A percentile compares a stretch with the other conserved stretches of the same genome.
Conservation (phyloP, 2,329 filamentous ascomycete species). For the Aspergillus cejpii region DNA sequence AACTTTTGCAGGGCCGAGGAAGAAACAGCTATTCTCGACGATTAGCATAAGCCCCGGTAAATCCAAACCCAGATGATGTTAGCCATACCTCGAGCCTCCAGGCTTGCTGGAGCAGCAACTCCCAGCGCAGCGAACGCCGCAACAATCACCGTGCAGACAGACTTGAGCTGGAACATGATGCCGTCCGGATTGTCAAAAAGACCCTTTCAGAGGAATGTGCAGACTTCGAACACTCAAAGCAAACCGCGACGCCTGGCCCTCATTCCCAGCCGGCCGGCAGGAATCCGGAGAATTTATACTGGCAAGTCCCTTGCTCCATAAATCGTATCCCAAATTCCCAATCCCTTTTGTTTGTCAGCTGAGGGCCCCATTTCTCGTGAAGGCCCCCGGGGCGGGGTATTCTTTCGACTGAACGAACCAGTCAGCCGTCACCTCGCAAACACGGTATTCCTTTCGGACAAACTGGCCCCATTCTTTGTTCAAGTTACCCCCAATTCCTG, state of each 20-base stretch:
- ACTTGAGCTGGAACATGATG: background rate
- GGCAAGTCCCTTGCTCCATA: background rate
- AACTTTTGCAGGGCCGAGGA: slow-evolving; percentile 38
- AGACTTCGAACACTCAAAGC: background rate
- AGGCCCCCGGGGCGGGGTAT: background rate
- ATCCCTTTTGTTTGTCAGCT: background rate
- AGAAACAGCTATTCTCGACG: slow-evolving; percentile 31
- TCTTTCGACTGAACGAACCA: too few species aligned
- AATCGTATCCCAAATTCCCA: background rate
- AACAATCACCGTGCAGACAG: slow-evolving; percentile 5
- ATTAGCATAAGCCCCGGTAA: background rate
- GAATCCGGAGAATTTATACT: background rate
- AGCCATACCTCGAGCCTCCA: slow-evolving; percentile 2
- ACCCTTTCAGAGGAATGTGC: background rate
- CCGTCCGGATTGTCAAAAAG: background rate
- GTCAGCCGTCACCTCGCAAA: background rate
- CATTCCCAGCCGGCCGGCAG: background rate
- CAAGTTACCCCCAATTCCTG: background rate
- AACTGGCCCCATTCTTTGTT: background rate
- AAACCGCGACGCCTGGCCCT: background rate
- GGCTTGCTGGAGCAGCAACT: slow-evolving; percentile 18
- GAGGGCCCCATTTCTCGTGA: background rate
- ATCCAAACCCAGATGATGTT: background rate
- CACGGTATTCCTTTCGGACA: background rate
- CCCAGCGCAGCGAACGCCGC: slow-evolving; percentile 11